phyloP scores from a whole-genome alignment of 176 grass and related monocot species.

The Ananas comosus region DNA sequence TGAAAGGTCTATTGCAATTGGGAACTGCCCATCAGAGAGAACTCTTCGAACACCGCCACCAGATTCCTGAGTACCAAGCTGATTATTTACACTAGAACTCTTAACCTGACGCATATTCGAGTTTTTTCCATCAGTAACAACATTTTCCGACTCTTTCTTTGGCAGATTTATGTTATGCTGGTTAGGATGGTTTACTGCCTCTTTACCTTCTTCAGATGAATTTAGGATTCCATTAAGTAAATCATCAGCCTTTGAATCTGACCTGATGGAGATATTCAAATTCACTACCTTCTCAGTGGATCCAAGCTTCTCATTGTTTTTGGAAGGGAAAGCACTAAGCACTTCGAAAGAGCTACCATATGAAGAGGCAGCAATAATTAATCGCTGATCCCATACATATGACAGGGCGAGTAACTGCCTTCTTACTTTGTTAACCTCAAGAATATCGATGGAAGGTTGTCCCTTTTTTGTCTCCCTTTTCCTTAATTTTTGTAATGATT shows the following conservation, averaged over 20 bases:
- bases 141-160: constrained; percentile 14
- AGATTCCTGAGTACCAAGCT: constrained; percentile 34
- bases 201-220: constrained; percentile 17
- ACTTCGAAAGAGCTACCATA: constrained; percentile 38
- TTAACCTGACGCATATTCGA: constrained; percentile 31
- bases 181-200: constrained; percentile 15
- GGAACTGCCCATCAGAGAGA: constrained; percentile 65
- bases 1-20: constrained; percentile 48
- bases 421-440: constrained; percentile 85
- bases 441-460: constrained; percentile 66
- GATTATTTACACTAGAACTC: constrained; percentile 34
- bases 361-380: constrained; percentile 58
- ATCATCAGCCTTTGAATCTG: constrained; percentile 23
- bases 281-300: constrained; percentile 22
- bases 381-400: constrained; percentile 80
- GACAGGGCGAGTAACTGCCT: constrained; percentile 69
- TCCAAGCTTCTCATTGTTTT: constrained; percentile 42
- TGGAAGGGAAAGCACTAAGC: constrained; percentile 29
- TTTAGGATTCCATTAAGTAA: constrained; percentile 11
- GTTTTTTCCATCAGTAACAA: constrained; percentile 15
- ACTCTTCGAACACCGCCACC: constrained; percentile 39
- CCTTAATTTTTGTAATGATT: constrained; percentile 46
- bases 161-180: constrained; percentile 25
- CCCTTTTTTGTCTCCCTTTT: constrained; percentile 57
- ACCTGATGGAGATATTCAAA: constrained; percentile 24